Evolutionary conservation across 768 basidiomycete genomes (phyloP).

Genomic region (Arthromyces matolae): DNA sequence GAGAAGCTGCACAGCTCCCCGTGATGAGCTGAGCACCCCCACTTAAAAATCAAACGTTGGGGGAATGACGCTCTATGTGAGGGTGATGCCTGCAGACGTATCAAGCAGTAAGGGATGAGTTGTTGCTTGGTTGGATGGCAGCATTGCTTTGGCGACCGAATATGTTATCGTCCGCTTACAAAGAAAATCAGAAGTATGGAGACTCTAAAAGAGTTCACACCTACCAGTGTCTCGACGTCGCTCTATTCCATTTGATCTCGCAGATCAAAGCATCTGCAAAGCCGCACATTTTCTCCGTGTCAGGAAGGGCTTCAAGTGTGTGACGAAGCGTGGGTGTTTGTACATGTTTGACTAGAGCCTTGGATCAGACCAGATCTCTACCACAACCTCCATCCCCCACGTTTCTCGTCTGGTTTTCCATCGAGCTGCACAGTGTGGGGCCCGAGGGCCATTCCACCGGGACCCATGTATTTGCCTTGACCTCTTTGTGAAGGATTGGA

Average conservation of each 20-base stretch:
- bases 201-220: constrained; percentile 15
- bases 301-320: no score
- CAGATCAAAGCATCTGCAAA: constrained; percentile 52
- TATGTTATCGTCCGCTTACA: constrained; percentile 50
- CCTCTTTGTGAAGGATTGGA: constrained; percentile 57
- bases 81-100: constrained; percentile 38
- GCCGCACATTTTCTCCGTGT: constrained; percentile 56
- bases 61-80: constrained; percentile 51
- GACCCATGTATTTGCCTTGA: constrained; percentile 56
- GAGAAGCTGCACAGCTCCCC: constrained; percentile 77
- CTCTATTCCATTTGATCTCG: constrained; percentile 39
- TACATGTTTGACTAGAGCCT: no score
- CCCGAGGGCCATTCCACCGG: no score
- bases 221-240: constrained; percentile 54
- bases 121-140: constrained; percentile 58
- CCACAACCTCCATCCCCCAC: no score
- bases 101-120: constrained; percentile 83
- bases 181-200: constrained; percentile 1
- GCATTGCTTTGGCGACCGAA: constrained; percentile 63
- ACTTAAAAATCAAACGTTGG: constrained; percentile 51
- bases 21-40: constrained; percentile 56
- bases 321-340: no score
- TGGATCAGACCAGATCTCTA: no score
- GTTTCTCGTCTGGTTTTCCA: no score
- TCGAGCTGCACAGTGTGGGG: no score